Percentiles rank a stretch among this genome's conserved stretches.
Evolutionary conservation across 108 stramenopile species (phyloP).

Genomic region (Nannochloropsis gaditana): DNA sequence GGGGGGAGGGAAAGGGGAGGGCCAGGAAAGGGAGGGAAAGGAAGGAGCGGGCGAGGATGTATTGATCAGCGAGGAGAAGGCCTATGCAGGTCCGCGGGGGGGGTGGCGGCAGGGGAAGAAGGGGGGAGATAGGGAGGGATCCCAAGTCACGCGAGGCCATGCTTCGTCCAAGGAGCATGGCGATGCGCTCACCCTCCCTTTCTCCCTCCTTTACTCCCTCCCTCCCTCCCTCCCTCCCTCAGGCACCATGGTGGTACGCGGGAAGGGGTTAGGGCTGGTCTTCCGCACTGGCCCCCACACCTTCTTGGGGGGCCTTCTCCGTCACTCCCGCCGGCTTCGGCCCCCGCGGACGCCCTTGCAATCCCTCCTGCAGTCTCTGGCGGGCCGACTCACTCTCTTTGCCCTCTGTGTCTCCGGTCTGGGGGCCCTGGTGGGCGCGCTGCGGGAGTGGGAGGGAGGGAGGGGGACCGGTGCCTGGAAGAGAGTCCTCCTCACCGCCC

Average conservation of each 20-base stretch:
- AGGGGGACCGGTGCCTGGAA: neutral
- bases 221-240: neutral
- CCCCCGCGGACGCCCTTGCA: neutral
- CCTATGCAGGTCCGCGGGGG: neutral
- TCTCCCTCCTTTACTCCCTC: neutral
- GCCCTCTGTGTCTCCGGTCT: neutral
- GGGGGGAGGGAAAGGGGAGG: neutral
- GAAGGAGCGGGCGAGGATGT: neutral
- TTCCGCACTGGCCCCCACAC: neutral
- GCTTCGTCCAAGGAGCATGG: too few relatives aligned
- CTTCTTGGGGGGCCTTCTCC: neutral
- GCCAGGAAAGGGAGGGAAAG: neutral
- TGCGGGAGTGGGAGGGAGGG: neutral
- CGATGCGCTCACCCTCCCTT: neutral
- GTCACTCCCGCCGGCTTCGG: neutral
- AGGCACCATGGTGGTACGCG: neutral
- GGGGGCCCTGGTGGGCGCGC: neutral
- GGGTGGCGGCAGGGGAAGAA: too few relatives aligned
- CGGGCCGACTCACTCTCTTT: neutral
- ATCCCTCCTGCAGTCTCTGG: neutral
- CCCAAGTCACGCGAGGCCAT: neutral
- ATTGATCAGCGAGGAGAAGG: neutral
- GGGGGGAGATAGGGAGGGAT: neutral
- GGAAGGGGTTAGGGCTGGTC: neutral
- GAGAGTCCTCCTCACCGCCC: neutral